phyloP scores from a whole-genome alignment of 768 basidiomycete species.

The Mycena maculata region DNA sequence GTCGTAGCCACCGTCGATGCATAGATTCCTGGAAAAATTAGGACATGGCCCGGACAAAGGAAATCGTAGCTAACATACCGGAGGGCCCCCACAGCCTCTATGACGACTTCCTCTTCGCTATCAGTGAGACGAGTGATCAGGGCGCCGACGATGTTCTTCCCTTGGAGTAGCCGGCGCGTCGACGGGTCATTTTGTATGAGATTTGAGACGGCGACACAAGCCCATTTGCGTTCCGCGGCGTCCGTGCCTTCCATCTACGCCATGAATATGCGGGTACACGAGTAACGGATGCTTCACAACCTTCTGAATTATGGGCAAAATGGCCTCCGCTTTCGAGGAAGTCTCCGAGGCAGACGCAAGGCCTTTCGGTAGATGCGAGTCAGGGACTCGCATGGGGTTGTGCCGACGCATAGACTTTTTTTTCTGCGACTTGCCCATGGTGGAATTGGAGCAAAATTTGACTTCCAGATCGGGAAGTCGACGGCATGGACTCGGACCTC shows the following conservation, averaged over 20 bases:
- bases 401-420: conserved; percentile 86
- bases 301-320: conserved; percentile 92
- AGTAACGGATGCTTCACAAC: conserved; percentile 51
- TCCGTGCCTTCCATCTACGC: conserved; percentile 81
- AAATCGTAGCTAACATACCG: conserved; percentile 63
- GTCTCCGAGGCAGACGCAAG: conserved; percentile 78
- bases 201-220: conserved; percentile 95
- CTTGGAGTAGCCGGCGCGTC: conserved; percentile 88
- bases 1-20: conserved; percentile 95
- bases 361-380: conserved; percentile 89
- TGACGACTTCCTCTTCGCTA: conserved; percentile 88
- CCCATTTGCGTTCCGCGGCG: conserved; percentile 89
- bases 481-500: too few species aligned
- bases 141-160: conserved; percentile 89
- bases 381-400: conserved; percentile 94
- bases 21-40: conserved; percentile 75
- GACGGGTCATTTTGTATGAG: conserved; percentile 96
- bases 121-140: conserved; percentile 91
- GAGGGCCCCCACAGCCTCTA: conserved; percentile 90
- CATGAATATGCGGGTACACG: conserved; percentile 3
- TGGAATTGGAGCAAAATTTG: neutral
- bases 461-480: too few species aligned
- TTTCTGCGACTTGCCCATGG: conserved; percentile 96
- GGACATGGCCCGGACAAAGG: conserved; percentile 3
- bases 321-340: conserved; percentile 80